Evolutionary conservation across 768 basidiomycete genomes (phyloP).

Genomic region (Galerina marginata): DNA sequence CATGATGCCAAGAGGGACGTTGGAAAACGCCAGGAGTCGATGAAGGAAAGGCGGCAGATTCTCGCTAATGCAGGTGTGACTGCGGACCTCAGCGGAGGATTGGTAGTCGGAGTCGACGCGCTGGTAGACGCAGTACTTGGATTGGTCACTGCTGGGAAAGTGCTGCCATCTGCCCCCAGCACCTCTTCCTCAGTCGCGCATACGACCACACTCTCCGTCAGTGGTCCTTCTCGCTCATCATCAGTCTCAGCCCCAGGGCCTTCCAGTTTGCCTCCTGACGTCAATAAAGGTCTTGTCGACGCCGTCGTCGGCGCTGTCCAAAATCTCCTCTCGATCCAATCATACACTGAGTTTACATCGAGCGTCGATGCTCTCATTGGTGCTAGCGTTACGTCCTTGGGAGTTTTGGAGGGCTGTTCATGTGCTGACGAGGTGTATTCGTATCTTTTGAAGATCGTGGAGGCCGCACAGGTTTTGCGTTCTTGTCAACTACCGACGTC

Average conservation of each 20-base stretch:
- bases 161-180: not conserved
- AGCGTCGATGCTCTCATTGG: slow-evolving; percentile 4
- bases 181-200: not conserved
- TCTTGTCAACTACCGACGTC: not conserved
- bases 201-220: not conserved
- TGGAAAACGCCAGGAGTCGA: not conserved
- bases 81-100: slow-evolving; percentile 1
- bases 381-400: slow-evolving; percentile 1
- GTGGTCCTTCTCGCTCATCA: not conserved
- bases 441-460: not conserved
- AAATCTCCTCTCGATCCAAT: slow-evolving; percentile 6
- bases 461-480: slow-evolving; percentile 9
- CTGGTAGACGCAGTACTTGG: slow-evolving; percentile 21
- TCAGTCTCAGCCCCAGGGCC: not conserved
- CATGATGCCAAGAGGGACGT: not conserved
- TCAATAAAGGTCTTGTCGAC: slow-evolving; percentile 4
- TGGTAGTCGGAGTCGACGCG: slow-evolving; percentile 9
- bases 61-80: slow-evolving; percentile 3
- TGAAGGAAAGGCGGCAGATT: slow-evolving; percentile 5
- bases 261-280: not conserved
- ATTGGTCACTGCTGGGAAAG: slow-evolving; percentile 7
- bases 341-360: slow-evolving; percentile 12
- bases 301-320: slow-evolving; percentile 15
- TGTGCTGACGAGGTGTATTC: not conserved
- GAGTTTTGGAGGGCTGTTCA: slow-evolving; percentile 3